Conservation (phyloP, 495 filamentous ascomycete genomes). For the Penicillium simplicissimum region DNA sequence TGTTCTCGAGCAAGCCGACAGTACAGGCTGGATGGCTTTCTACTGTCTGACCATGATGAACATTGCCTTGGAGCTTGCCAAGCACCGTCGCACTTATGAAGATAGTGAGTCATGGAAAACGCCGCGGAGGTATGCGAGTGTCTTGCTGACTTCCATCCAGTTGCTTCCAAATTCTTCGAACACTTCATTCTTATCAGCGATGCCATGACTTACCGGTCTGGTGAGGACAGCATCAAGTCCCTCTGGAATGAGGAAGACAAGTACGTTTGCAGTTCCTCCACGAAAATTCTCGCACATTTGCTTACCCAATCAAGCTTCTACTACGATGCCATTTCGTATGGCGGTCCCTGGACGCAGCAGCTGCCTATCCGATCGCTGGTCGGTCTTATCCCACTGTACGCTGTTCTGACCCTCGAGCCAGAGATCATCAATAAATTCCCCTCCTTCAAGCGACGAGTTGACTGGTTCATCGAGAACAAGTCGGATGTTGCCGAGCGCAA, state of each 20-base stretch:
- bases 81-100: constrained; percentile 94
- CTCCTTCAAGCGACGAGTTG: constrained; percentile 85
- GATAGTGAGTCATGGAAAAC: constrained; percentile 54
- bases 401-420: constrained; percentile 87
- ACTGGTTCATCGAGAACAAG: constrained; percentile 90
- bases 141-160: constrained; percentile 26
- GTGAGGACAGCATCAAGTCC: constrained; percentile 70
- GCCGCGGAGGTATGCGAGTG: no score
- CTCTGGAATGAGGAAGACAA: constrained; percentile 94
- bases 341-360: constrained; percentile 88
- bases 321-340: constrained; percentile 96
- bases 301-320: constrained; percentile 64
- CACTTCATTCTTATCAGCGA: constrained; percentile 98
- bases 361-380: constrained; percentile 90
- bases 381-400: constrained; percentile 89
- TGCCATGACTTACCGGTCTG: constrained; percentile 89
- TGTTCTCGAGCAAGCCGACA: constrained; percentile 92
- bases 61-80: constrained; percentile 90
- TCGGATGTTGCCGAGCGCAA: constrained; percentile 86
- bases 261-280: constrained; percentile 23
- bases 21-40: constrained; percentile 98
- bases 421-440: constrained; percentile 90
- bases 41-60: constrained; percentile 96
- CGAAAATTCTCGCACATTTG: background rate
- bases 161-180: constrained; percentile 98